A percentile compares a stretch with the other conserved stretches of the same genome.
Conservation (phyloP, 2,329 filamentous ascomycete species). For the Trichophyton equinum region DNA sequence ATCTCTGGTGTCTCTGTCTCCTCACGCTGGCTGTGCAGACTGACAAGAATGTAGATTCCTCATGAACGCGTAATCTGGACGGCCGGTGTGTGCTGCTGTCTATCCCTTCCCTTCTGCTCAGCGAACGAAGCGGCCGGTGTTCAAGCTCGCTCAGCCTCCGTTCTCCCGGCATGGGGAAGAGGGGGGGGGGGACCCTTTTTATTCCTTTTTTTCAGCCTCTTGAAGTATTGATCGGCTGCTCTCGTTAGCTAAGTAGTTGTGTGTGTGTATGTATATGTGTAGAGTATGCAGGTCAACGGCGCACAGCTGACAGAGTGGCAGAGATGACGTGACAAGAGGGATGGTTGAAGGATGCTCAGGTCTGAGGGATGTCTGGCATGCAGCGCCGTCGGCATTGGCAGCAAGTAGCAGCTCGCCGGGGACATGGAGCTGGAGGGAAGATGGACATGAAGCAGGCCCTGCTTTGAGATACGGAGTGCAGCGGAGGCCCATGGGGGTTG, state of each 20-base stretch:
- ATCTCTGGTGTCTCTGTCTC: not conserved
- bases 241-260: too few relatives aligned
- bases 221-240: not conserved
- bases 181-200: not conserved
- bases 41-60: not conserved
- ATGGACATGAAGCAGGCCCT: not conserved
- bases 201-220: not conserved
- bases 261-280: too few relatives aligned
- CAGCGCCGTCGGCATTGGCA: not conserved
- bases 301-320: not conserved
- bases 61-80: conserved; percentile 1
- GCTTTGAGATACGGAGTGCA: not conserved
- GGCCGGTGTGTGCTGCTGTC: not conserved
- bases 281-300: not conserved
- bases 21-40: not conserved
- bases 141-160: not conserved
- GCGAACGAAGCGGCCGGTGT: not conserved
- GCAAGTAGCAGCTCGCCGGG: not conserved
- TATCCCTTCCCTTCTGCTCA: not conserved
- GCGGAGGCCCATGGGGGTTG: too few relatives aligned
- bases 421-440: not conserved
- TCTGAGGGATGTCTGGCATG: not conserved
- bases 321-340: not conserved
- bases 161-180: not conserved
- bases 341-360: not conserved